Percentiles rank a stretch among this genome's conserved stretches.
Conservation (phyloP, 345 rosid genomes). For the Toxicodendron radicans region DNA sequence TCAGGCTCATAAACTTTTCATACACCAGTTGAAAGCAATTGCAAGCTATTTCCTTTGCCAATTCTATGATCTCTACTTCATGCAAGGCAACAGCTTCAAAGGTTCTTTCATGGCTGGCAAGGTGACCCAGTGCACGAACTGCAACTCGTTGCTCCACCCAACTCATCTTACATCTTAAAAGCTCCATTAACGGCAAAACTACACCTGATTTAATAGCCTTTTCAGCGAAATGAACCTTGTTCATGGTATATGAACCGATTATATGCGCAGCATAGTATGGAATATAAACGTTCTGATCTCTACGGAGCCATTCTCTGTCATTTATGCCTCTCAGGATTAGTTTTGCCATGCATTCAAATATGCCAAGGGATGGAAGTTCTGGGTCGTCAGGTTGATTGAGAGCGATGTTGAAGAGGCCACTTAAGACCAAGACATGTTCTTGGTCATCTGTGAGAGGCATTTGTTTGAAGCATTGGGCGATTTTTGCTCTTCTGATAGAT, state of each 20-base stretch:
- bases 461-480: constrained; percentile 54
- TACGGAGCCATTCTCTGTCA: constrained; percentile 59
- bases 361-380: constrained; percentile 74
- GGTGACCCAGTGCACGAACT: constrained; percentile 67
- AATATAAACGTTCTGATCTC: constrained; percentile 74
- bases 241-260: constrained; percentile 75
- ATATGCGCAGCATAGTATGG: constrained; percentile 88
- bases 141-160: constrained; percentile 95
- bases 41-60: constrained; percentile 52
- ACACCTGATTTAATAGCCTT: constrained; percentile 54
- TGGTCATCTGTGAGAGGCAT: constrained; percentile 57
- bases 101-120: constrained; percentile 59
- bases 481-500: constrained; percentile 46
- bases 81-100: constrained; percentile 51
- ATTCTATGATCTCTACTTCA: constrained; percentile 50
- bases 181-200: constrained; percentile 65
- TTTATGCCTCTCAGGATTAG: constrained; percentile 50
- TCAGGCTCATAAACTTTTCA: constrained; percentile 43
- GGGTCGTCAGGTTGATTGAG: constrained; percentile 70
- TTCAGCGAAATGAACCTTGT: constrained; percentile 54
- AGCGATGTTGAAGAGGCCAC: constrained; percentile 74
- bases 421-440: constrained; percentile 64
- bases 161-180: constrained; percentile 70
- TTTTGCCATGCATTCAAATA: constrained; percentile 69
- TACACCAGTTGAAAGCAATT: constrained; percentile 50